These are phyloP conservation scores for Pseudonitzschia pungens DNA, from an alignment of 108 stramenopile species.

Conservation along the genomic window DNA sequence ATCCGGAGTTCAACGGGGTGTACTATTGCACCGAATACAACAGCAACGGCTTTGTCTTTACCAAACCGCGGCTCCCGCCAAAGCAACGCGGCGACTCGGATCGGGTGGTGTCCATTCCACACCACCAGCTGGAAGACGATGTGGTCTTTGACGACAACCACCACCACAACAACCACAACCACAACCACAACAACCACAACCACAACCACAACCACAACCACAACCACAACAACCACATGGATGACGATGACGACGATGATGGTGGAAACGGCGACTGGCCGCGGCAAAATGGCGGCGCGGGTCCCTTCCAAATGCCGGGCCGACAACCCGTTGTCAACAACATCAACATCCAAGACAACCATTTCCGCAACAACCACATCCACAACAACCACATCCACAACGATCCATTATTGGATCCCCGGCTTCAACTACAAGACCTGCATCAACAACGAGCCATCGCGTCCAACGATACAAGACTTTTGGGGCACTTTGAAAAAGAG, in stretches of 20 bases:
- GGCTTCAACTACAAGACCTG: background rate
- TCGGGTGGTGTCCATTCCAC: too few relatives aligned
- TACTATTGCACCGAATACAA: conserved; percentile 80
- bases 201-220: background rate
- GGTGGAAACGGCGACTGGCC: background rate
- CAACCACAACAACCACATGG: background rate
- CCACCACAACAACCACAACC: conserved; percentile 2
- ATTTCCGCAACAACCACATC: conserved; percentile 3
- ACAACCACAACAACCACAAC: background rate
- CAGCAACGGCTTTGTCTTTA: conserved; percentile 63
- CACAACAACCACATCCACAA: conserved; percentile 1
- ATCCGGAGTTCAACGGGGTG: conserved; percentile 80
- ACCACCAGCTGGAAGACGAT: too few relatives aligned
- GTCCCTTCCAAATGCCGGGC: background rate
- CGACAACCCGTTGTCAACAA: too few relatives aligned
- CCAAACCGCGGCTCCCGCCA: conserved; percentile 67
- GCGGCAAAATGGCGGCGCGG: background rate
- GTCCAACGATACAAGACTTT: conserved; percentile 24
- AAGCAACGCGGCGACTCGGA: too few relatives aligned
- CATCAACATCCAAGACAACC: background rate
- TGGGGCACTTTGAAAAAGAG: conserved; percentile 27
- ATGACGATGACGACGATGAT: background rate
- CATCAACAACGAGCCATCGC: conserved; percentile 1
- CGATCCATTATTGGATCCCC: background rate
- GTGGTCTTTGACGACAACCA: too few relatives aligned